These are phyloP conservation scores for Ustilago curta DNA, from an alignment of 1,284 basidiomycete genomes.

Conservation along the genomic window DNA sequence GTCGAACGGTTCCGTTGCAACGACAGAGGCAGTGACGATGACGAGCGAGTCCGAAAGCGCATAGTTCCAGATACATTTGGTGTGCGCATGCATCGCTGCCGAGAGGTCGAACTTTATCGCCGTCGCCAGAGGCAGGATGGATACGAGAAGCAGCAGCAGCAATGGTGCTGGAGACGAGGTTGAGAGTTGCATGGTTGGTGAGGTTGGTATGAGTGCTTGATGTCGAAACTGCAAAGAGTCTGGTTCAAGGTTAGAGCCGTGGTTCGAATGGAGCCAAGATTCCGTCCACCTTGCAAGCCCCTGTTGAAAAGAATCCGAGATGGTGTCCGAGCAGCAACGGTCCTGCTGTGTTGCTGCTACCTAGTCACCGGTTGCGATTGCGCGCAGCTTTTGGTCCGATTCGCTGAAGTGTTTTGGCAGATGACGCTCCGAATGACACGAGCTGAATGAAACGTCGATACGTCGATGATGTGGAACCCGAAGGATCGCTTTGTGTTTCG, in stretches of 20 bases:
- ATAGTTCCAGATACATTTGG: slow-evolving; percentile 69
- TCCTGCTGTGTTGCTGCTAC: background rate
- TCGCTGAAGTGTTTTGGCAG: background rate
- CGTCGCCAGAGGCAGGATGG: slow-evolving; percentile 6
- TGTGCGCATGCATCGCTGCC: slow-evolving; percentile 43
- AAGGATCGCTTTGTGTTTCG: too few relatives aligned
- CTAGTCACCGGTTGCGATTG: background rate
- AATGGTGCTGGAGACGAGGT: slow-evolving; percentile 1
- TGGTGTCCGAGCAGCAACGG: background rate
- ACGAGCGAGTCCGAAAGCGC: slow-evolving; percentile 67
- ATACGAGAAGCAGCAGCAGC: slow-evolving; percentile 16
- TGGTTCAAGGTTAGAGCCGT: background rate
- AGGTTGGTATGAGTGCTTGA: background rate
- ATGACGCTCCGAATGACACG: background rate
- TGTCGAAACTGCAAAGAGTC: background rate
- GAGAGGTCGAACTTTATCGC: slow-evolving; percentile 67
- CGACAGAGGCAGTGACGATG: slow-evolving; percentile 90
- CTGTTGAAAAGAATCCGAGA: background rate
- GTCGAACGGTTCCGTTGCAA: slow-evolving; percentile 70
- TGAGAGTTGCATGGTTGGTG: slow-evolving; percentile 5
- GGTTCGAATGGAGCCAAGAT: too few relatives aligned
- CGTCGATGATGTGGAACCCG: background rate
- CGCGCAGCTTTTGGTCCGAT: background rate
- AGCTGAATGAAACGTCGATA: background rate
- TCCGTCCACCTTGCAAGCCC: too few relatives aligned